Evolutionary conservation across 2,329 filamentous ascomycete genomes (phyloP), one percentile per base, ranked within the genome.

Genomic region (Fonsecaea nubica): DNA sequence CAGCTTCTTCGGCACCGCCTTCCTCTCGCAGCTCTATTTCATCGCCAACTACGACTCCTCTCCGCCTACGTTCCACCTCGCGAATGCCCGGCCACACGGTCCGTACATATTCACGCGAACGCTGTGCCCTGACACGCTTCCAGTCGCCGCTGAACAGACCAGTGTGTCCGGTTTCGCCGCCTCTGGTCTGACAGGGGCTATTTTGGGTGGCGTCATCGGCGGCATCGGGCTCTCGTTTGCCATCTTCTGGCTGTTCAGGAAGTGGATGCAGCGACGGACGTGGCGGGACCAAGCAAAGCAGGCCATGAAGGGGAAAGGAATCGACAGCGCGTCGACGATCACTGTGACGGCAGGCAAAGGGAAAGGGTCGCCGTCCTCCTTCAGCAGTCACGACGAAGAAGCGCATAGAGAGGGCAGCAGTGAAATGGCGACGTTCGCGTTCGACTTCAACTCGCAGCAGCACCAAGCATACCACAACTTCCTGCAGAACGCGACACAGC

Each of bases 21-120:
- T 79, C 69, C 77, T 82, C 40, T 75, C 73, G 13, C 77, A 81
- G 65, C 74, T 81, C 63, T 82, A 82, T 70, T 75, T 82, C 36
- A 81, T 80, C 74, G 76, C 77, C 52, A 79, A 81, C 69, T 82
- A 77, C 70, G 79, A 80, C 55, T 68, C 74, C 1, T 71, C 74
- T 56, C 64, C 66, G 15, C 70, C 70, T 1, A 62, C 58, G 1
- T 82, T 82, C 73, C 80, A 76, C 71, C 77, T 82, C 59, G 79
- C 80, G 1, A 68, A 75, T 35, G 80, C 77, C 1, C 70, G 79
- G 6, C 75, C 76, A 56, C 76, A 79, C 52, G 76, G 77, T 64
- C 77, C 76, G 58, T 77, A 76, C 67, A 78, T 81, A 65, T 78
- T 79, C 74, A 80, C 80, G 5, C 69, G 72, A 1, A 75, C 80